Base-by-base conservation (phyloP, 2,329 filamentous ascomycete species). In the Ophiostoma quercus region DNA sequence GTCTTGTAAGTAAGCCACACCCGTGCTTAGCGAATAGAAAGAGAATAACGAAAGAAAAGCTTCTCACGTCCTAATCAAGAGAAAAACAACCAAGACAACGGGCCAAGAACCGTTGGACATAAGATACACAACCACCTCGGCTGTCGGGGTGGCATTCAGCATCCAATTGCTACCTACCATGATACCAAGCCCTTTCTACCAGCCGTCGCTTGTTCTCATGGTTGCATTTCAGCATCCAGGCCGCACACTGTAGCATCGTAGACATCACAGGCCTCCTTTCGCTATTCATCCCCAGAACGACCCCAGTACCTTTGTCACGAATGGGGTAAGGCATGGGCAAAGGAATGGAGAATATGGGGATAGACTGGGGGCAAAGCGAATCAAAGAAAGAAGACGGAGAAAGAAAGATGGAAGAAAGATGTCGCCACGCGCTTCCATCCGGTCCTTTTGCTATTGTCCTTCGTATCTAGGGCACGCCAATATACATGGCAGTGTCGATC, bases 1-100 rank as follows among this genome's bases (percentile, higher is more conserved):
- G 62, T 65, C 32, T 65, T 65, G 60, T 47, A 47, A 47, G 60
- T 63, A 37, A 34, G 60, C 60, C 60, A 63, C 60, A 32, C 60
- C 57, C 29, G 60, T 63, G 9, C 14, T 63, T 37, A 37, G 29
- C 6, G 9, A 22, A 65, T 39, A 37, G n/a, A 39, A 34, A 37
- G 34, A 39, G 19, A 14, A 14, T 57, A 25, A 5, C n/a, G 11
- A 25, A 57, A 37, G 54, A 60, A 37, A 63, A 37, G 60, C 60
- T 63, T 63, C 60, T 63, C 60, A 37, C 22, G 1, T 47, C 43
- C 43, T 7, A 8, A n/a, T 47, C 16, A 34, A 32, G 14, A 34
- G 22, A 8, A 7, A 60, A 60, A 12, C 54, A 60, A 60, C 37
- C 37, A 39, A 39, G 9, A 41, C 11, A 14, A 41, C 39, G 39